A percentile compares a stretch with the other conserved stretches of the same genome.
Evolutionary conservation across 352 stramenopile species (phyloP).

Genomic region (Phytophthora constricta): DNA sequence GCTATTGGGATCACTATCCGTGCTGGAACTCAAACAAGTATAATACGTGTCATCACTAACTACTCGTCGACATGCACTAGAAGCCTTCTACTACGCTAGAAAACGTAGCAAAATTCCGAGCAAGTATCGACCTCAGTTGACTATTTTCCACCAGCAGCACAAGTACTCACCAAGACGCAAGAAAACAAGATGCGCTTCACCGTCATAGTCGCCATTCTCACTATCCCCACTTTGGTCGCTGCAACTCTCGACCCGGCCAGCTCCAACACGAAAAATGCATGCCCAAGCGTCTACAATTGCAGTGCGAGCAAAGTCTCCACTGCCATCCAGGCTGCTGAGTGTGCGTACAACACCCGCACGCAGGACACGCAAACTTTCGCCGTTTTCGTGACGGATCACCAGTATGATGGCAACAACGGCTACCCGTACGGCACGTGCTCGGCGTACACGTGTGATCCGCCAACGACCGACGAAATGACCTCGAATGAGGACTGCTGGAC

Average conservation of each 20-base stretch:
- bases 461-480: conserved; percentile 17
- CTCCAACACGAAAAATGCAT: conserved; percentile 34
- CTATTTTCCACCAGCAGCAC: conserved; percentile 15
- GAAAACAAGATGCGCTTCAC: conserved; percentile 30
- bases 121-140: conserved; percentile 15
- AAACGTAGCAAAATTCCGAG: too few species aligned
- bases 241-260: conserved; percentile 31
- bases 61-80: too few species aligned
- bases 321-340: conserved; percentile 46
- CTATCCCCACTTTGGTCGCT: conserved; percentile 27
- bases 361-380: conserved; percentile 38
- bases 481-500: conserved; percentile 38
- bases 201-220: conserved; percentile 24
- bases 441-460: conserved; percentile 35
- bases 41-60: too few species aligned
- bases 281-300: conserved; percentile 31
- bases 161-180: background rate
- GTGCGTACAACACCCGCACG: conserved; percentile 46
- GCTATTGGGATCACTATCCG: too few species aligned
- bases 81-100: too few species aligned
- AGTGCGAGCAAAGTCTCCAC: conserved; percentile 19
- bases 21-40: too few species aligned
- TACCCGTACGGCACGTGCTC: conserved; percentile 38
- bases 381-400: conserved; percentile 37
- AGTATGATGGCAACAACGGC: conserved; percentile 43